Conservation (phyloP, 768 basidiomycete genomes). For the Clathrus columnatus region DNA sequence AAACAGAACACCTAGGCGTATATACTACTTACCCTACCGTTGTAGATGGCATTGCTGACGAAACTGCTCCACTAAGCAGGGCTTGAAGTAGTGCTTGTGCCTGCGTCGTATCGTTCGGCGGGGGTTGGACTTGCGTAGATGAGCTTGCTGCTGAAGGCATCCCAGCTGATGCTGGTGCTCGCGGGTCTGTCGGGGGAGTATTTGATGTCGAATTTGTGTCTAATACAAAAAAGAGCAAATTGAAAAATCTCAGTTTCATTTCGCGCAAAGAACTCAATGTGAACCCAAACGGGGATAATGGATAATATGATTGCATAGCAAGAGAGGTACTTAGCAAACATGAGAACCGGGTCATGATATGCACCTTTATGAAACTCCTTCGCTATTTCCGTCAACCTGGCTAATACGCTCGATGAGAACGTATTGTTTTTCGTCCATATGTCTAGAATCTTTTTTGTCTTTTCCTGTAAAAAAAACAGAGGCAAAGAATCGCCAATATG, state of each 20-base stretch:
- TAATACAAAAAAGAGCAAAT: conserved; percentile 54
- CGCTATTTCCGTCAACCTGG: conserved; percentile 62
- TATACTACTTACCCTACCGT: conserved; percentile 29
- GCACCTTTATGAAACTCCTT: conserved; percentile 77
- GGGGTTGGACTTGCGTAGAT: conserved; percentile 18
- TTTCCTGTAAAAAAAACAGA: conserved; percentile 59
- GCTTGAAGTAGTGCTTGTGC: conserved; percentile 58
- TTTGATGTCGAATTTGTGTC: conserved; percentile 24
- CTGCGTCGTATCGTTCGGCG: conserved; percentile 20
- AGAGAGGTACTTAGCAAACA: conserved; percentile 78
- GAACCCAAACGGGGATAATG: conserved; percentile 31
- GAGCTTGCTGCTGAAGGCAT: conserved; percentile 19
- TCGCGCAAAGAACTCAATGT: conserved; percentile 40
- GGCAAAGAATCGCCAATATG: conserved; percentile 23
- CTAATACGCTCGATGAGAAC: conserved; percentile 70
- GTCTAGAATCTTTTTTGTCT: conserved; percentile 93
- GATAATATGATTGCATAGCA: conserved; percentile 53
- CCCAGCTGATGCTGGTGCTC: conserved; percentile 24
- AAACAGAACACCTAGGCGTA: conserved; percentile 1
- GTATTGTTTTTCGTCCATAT: conserved; percentile 92
- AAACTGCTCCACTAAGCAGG: conserved; percentile 59
- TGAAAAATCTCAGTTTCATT: conserved; percentile 47
- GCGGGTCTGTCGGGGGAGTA: conserved; percentile 15
- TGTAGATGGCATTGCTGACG: conserved; percentile 26
- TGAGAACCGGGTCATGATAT: conserved; percentile 51